Conservation (phyloP, 2,329 filamentous ascomycete species). For the Pseudopyrenochaeta lycopersici region DNA sequence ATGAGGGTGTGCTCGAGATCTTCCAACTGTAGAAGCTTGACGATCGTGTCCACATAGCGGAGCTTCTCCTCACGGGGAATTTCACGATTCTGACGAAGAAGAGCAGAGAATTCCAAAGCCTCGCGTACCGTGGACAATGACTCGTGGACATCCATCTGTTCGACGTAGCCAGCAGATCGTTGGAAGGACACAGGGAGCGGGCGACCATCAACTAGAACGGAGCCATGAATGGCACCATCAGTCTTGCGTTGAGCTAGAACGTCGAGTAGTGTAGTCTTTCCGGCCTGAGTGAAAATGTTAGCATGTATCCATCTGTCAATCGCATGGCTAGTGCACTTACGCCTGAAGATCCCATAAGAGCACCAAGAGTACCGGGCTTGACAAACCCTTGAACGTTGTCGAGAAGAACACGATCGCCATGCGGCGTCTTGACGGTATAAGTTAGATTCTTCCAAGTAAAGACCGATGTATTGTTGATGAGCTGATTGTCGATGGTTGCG, state of each 20-base stretch:
- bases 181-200: constrained; percentile 38
- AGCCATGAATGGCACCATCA: constrained; percentile 37
- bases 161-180: constrained; percentile 44
- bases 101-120: constrained; percentile 40
- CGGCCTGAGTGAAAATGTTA: too few species aligned
- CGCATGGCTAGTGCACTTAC: too few species aligned
- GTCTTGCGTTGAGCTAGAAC: constrained; percentile 41
- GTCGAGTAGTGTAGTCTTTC: constrained; percentile 47
- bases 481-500: constrained; percentile 1
- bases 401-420: constrained; percentile 54
- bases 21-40: constrained; percentile 36
- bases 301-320: too few species aligned
- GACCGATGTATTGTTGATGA: constrained; percentile 70
- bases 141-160: constrained; percentile 44
- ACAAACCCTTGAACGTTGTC: constrained; percentile 61
- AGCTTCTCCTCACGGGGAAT: constrained; percentile 32
- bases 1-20: constrained; percentile 38
- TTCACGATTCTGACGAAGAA: constrained; percentile 37
- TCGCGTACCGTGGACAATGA: constrained; percentile 38
- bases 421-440: constrained; percentile 63
- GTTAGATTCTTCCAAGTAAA: constrained; percentile 71
- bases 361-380: constrained; percentile 52
- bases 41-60: constrained; percentile 37
- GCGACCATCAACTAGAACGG: constrained; percentile 40
- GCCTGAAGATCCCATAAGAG: constrained; percentile 43